Percentiles rank a stretch among this genome's conserved stretches.
Conservation (phyloP, 1,284 basidiomycete species). For the Melampsora occidentalis region DNA sequence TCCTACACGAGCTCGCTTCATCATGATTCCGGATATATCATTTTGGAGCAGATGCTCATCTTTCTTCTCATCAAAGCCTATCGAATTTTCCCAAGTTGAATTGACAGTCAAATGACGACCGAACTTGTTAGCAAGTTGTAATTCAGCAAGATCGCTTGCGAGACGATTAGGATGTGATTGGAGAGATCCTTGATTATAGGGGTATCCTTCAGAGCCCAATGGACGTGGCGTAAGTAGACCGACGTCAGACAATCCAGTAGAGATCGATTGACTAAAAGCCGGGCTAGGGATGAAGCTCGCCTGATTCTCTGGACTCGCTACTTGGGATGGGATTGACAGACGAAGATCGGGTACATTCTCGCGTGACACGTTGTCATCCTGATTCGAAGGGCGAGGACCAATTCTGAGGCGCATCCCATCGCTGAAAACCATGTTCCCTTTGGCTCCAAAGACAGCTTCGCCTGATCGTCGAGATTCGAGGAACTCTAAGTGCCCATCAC, state of each 20-base stretch:
- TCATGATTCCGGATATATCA: constrained; percentile 36
- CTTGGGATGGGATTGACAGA: no score
- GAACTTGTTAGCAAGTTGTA: constrained; percentile 37
- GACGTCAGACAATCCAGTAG: no score
- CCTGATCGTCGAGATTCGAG: constrained; percentile 11
- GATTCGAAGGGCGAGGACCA: neutral
- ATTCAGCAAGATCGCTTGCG: constrained; percentile 26
- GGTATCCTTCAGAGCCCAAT: neutral
- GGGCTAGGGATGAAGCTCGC: no score
- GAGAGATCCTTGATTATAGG: constrained; percentile 1
- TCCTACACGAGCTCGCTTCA: constrained; percentile 18
- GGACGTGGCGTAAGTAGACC: no score
- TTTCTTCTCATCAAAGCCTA: neutral
- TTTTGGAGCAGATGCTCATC: neutral
- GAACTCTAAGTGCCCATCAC: constrained; percentile 37
- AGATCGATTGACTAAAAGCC: no score
- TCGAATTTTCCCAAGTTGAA: neutral
- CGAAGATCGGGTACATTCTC: no score
- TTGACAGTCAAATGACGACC: constrained; percentile 24
- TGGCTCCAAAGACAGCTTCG: constrained; percentile 26
- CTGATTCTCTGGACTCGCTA: no score
- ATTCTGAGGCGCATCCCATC: constrained; percentile 35
- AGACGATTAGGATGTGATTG: constrained; percentile 12
- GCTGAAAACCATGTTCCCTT: constrained; percentile 14
- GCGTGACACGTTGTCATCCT: no score